Evolutionary conservation across 2,329 filamentous ascomycete species (phyloP).

Genomic region (Metarhizium guizhouense): DNA sequence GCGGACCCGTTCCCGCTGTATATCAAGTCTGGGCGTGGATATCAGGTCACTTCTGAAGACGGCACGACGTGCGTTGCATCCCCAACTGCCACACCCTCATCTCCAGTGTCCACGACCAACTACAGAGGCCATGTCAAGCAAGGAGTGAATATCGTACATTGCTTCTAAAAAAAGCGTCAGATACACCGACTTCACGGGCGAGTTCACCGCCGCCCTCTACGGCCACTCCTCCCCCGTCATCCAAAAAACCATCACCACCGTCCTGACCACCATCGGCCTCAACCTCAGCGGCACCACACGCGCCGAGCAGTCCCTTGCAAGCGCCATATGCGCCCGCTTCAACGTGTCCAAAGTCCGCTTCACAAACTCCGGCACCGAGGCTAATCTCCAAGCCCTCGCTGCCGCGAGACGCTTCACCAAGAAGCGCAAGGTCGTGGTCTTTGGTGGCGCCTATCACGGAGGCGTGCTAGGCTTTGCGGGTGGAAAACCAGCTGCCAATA

Average conservation of each 20-base stretch:
- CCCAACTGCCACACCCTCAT: too few relatives aligned
- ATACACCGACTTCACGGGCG: constrained; percentile 53
- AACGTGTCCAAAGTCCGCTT: constrained; percentile 48
- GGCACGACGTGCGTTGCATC: constrained; percentile 21
- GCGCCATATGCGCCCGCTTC: constrained; percentile 45
- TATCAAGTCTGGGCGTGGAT: constrained; percentile 27
- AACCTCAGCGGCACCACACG: constrained; percentile 44
- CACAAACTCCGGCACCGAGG: constrained; percentile 58
- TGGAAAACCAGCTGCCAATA: too few relatives aligned
- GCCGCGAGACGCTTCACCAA: constrained; percentile 25
- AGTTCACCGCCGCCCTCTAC: constrained; percentile 57
- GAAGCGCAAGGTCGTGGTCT: too few relatives aligned
- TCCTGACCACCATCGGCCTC: constrained; percentile 38
- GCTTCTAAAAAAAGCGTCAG: constrained; percentile 12
- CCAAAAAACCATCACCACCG: constrained; percentile 33
- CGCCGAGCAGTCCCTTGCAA: constrained; percentile 43
- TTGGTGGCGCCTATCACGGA: too few relatives aligned
- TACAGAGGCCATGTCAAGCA: too few relatives aligned
- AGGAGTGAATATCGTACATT: too few relatives aligned
- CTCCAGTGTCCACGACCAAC: too few relatives aligned
- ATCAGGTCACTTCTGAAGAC: constrained; percentile 31
- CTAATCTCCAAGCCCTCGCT: constrained; percentile 50
- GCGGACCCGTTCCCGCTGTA: constrained; percentile 34
- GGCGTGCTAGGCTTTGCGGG: too few relatives aligned
- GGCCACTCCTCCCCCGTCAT: constrained; percentile 55